These are phyloP conservation scores for Peronospora farinosa DNA, from an alignment of 352 stramenopile species.

Conservation along the genomic window DNA sequence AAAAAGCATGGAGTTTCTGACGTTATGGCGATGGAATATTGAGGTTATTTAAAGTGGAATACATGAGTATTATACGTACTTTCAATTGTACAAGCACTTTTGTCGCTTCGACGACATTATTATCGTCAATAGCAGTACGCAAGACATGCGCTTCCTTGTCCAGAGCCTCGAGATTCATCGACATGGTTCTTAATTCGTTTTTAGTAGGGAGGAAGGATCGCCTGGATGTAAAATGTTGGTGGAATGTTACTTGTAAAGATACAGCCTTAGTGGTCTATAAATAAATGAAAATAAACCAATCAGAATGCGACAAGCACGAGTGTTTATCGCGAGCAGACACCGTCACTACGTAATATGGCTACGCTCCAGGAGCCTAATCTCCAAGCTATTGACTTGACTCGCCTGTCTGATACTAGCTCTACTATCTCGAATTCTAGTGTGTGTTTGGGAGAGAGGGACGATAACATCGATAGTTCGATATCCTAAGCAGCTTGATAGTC, in stretches of 20 bases:
- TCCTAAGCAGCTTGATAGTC: conserved; percentile 20
- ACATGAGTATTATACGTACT: conserved; percentile 17
- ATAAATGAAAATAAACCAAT: too few relatives aligned
- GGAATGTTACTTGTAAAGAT: conserved; percentile 4
- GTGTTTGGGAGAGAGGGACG: background rate
- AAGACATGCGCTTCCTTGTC: conserved; percentile 62
- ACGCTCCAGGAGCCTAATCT: conserved; percentile 28
- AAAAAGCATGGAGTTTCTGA: background rate
- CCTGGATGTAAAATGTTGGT: background rate
- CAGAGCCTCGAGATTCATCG: conserved; percentile 37
- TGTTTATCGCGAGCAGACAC: conserved; percentile 1
- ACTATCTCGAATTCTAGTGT: conserved; percentile 29
- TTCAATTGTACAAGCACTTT: conserved; percentile 55
- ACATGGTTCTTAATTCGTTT: conserved; percentile 20
- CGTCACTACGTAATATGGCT: conserved; percentile 22
- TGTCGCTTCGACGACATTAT: conserved; percentile 41
- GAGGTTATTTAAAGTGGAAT: too few relatives aligned
- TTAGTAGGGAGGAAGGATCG: conserved; percentile 3
- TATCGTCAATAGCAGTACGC: conserved; percentile 46
- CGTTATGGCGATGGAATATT: too few relatives aligned
- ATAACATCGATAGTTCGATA: conserved; percentile 2
- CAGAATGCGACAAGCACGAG: too few relatives aligned
- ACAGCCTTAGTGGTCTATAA: too few relatives aligned
- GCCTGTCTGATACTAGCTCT: conserved; percentile 19
- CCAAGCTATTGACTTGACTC: conserved; percentile 27